Evolutionary conservation across 2,329 filamentous ascomycete species (phyloP), one percentile per base, ranked within the genome.

Genomic region (Xylariales sp.): DNA sequence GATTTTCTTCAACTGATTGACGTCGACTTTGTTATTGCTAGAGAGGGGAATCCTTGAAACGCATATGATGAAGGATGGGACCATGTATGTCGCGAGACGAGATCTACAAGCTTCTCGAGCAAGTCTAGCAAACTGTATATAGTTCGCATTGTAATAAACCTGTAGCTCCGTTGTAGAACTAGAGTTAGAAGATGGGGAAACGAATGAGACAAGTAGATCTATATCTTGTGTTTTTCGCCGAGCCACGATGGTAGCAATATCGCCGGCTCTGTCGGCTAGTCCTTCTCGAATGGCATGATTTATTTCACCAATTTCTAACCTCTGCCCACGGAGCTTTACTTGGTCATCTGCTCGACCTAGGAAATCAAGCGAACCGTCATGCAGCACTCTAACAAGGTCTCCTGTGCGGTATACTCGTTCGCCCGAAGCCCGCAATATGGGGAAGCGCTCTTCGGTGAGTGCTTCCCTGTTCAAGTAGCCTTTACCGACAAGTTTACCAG

Each of bases 221-320:
- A 93, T 94, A n/a, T 90, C 88, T 68, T 92, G 90, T 5, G 86
- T 87, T 0, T 82, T 84, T 74, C 93, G 91, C 65, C 90, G 91
- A 3, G 83, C 79, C 0, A 97, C 92, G 14, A 97, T 81, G 0
- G 94, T 97, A 3, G 89, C 89, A 0, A 93, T 89, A 72, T 97
- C 93, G 14, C 86, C 82, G 8, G 96, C 80, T 0, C 81, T 81
- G 0, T 62, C 43, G 14, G 78, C 69, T 0, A 88, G 84, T 0
- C 87, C 86, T 23, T 86, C 83, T 54, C 89, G 89, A 73, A 97
- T 93, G 8, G 91, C 88, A 56, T 94, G 90, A 73, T 97, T 96
- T 78, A 97, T 97, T 81, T 98, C 94, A 0, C 91, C 92, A 68
- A 97, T 91, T 75, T 98, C 95, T 0, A 98, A 85, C 14, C 94